These are phyloP conservation scores for Areca catechu DNA, from an alignment of 176 grass and related monocot genomes.

Conservation along the genomic window DNA sequence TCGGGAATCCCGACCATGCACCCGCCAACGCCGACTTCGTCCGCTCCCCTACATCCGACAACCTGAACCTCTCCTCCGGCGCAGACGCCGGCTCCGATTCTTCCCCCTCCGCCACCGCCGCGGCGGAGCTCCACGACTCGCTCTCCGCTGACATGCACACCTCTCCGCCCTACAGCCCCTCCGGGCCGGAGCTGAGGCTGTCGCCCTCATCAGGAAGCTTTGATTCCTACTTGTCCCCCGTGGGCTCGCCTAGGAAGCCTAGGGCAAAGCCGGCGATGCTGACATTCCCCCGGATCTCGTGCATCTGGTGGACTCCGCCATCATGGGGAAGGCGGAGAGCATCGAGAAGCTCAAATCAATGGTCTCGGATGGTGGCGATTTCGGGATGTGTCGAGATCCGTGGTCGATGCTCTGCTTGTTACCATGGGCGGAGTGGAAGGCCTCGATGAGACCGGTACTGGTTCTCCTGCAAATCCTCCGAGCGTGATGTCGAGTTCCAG, in stretches of 20 bases:
- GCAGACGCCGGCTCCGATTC: not conserved
- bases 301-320: slow-evolving; percentile 60
- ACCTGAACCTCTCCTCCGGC: slow-evolving; percentile 3
- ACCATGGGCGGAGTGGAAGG: slow-evolving; percentile 83
- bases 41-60: slow-evolving; percentile 7
- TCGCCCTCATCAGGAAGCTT: slow-evolving; percentile 5
- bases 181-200: not conserved
- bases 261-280: slow-evolving; percentile 25
- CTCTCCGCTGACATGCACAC: not conserved
- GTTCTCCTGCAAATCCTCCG: slow-evolving; percentile 36
- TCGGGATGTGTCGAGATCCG: slow-evolving; percentile 45
- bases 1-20: slow-evolving; percentile 19
- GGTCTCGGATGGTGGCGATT: slow-evolving; percentile 27
- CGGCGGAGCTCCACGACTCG: not conserved
- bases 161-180: slow-evolving; percentile 3
- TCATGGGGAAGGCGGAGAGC: slow-evolving; percentile 56
- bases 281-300: slow-evolving; percentile 60
- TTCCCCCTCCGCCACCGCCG: slow-evolving; percentile 4
- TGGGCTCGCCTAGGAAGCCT: slow-evolving; percentile 3
- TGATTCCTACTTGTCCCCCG: slow-evolving; percentile 6
- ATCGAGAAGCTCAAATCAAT: slow-evolving; percentile 37
- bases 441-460: slow-evolving; percentile 33
- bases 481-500: slow-evolving; percentile 61
- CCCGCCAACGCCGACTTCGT: not conserved
- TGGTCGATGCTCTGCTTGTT: slow-evolving; percentile 70